Base-by-base conservation (phyloP, 73 alveolate species). In the Paraurostyla sp. region DNA sequence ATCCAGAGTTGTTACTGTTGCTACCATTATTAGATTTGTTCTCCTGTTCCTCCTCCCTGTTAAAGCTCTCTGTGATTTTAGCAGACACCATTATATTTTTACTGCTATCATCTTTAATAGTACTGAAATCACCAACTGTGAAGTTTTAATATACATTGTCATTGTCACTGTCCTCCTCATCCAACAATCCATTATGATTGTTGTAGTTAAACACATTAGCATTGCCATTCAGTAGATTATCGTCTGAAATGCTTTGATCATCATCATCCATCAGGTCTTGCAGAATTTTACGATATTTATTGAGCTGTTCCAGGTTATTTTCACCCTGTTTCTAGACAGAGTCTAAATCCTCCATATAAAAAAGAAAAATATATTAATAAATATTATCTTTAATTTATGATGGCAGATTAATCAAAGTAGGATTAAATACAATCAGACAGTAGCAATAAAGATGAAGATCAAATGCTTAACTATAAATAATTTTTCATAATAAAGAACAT, bases 391-490 rank as follows among this genome's bases (percentile, higher is more conserved):
- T 60, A 27, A 60, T 27, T 60, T 7, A 16, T 27, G 32, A 60
- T 60, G 78, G 45, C 15, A 60, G 32, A 60, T 27, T 60, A 9
- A 54, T 54, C 69, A n/a, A n/a, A n/a, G n/a, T n/a, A n/a, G n/a
- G n/a, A n/a, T n/a, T n/a, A n/a, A n/a, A n/a, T n/a, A n/a, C n/a
- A n/a, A n/a, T n/a, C n/a, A n/a, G n/a, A n/a, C n/a, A n/a, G n/a
- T 20, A 46, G 18, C 13, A 46, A 13, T 20, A 13, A 13, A 46
- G n/a, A n/a, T n/a, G 89, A 78, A 22, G 89, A 78, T 54, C 89
- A 76, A 15, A 54, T 78, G 2, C 62, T 78, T 6, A 78, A 78
- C 80, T 78, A 54, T 54, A 78, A 78, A 35, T 36, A 54, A 32
- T 78, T 78, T 35, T 78, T 78, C 50, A 54, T 54, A 36, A 51